Base-by-base conservation (phyloP, 2,329 filamentous ascomycete species). In the Sclerotinia borealis region DNA sequence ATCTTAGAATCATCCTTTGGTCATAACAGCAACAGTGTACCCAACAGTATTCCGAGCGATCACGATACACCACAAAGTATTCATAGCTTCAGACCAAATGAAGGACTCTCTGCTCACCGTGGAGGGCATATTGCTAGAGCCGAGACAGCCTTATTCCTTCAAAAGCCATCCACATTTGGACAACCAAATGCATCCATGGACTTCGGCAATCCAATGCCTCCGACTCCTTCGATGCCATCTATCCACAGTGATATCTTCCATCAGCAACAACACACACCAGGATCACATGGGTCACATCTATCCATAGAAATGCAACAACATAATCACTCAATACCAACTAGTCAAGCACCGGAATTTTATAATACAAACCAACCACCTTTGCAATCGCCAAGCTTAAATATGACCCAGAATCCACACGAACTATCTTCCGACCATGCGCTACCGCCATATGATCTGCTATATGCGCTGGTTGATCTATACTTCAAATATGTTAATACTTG, bases 401-500 rank as follows among this genome's bases (percentile, higher is more conserved):
- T 87, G 34, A 76, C 81, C 11, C 70, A 70, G 76, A 77, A 73
- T 65, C 81, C 76, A 74, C 76, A 75, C 51, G 80, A 79, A 67
- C 77, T 75, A 64, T 80, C 74, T 25, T 78, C 83, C 3, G 87
- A 90, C 69, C 82, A 87, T 58, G 88, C 90, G 63, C 81, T 92
- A 34, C 89, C 89, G 1, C 89, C 89, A 1, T 91, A 91, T 69
- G 88, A 91, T 71, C 77, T 92, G 7, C 77, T 92, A 0, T 92
- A 91, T 70, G 82, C 86, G 2, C 76, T 92, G 13, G 88, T 89
- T 8, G 89, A 92, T 69, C 79, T 92, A 0, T 92, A 91, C 73
- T 92, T 92, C 71, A 90, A 91, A 66, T 86, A 92, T 71, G 85
- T 92, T 73, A 91, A 92, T 71, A 89, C 88, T 0, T 92, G 89